phyloP scores from a whole-genome alignment of 495 filamentous ascomycete species.

The Aspergillus carlsbadensis region DNA sequence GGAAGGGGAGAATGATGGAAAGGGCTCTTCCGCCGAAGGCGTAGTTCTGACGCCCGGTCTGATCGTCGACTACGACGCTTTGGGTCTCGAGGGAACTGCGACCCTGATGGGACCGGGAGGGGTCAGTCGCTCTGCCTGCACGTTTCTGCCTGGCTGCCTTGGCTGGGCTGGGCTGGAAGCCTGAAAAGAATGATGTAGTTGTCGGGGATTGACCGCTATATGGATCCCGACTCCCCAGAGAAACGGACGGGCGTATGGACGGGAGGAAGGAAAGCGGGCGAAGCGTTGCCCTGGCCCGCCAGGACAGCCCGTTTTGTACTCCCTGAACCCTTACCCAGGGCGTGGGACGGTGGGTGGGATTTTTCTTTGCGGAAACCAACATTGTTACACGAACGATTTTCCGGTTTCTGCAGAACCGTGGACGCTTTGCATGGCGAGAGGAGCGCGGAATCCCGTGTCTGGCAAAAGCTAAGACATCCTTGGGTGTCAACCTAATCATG shows the following conservation, averaged over 20 bases:
- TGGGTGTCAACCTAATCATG: background rate
- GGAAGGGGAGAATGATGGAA: background rate
- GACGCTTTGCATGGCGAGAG: background rate
- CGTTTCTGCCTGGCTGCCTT: background rate
- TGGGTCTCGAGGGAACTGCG: too few species aligned
- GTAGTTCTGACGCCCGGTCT: slow-evolving; percentile 2
- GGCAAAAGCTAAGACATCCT: background rate
- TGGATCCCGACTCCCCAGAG: background rate
- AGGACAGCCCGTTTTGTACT: background rate
- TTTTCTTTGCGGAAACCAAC: slow-evolving; percentile 2
- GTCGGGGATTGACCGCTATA: background rate
- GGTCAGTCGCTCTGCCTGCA: background rate
- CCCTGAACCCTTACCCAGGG: background rate
- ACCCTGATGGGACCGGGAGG: too few species aligned
- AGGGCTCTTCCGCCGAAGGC: background rate
- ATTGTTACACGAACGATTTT: slow-evolving; percentile 4
- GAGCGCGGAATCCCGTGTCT: background rate
- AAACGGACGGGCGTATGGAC: background rate
- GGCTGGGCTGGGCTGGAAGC: background rate
- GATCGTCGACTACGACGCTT: too few species aligned
- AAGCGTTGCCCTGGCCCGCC: background rate
- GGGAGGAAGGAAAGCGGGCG: background rate
- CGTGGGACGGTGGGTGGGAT: background rate
- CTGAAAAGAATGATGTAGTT: background rate
- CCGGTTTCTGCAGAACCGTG: slow-evolving; percentile 3